Evolutionary conservation across 805 yeast species (phyloP).

Genomic region (Hyphopichia homilentoma): DNA sequence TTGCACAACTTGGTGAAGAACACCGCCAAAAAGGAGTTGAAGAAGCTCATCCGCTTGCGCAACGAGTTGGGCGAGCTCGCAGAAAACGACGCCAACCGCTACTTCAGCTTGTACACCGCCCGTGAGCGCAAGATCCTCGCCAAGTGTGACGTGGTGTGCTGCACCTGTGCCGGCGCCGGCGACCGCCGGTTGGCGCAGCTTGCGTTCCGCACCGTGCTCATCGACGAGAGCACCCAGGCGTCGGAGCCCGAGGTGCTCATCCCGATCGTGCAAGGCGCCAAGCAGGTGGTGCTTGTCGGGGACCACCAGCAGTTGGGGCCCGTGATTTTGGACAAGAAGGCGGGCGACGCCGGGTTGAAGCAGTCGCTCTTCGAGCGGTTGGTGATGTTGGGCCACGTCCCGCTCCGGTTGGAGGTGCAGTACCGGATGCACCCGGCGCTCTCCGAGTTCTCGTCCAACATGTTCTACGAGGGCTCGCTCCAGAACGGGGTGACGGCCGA

Average conservation of each 20-base stretch:
- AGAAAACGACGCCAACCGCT: slow-evolving; percentile 46
- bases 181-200: slow-evolving; percentile 56
- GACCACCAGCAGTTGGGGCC: slow-evolving; percentile 97
- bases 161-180: slow-evolving; percentile 92
- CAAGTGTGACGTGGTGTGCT: slow-evolving; percentile 74
- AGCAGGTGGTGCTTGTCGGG: slow-evolving; percentile 86
- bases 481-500: slow-evolving; percentile 88
- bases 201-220: slow-evolving; percentile 72
- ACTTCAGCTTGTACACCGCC: slow-evolving; percentile 36
- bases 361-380: slow-evolving; percentile 88
- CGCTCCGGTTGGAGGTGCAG: slow-evolving; percentile 85
- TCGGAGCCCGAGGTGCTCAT: slow-evolving; percentile 89
- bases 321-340: slow-evolving; percentile 73
- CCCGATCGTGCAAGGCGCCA: slow-evolving; percentile 85
- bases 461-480: slow-evolving; percentile 88
- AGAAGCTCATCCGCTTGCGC: slow-evolving; percentile 54
- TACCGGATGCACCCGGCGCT: slow-evolving; percentile 92
- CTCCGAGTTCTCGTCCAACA: slow-evolving; percentile 83
- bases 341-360: slow-evolving; percentile 80
- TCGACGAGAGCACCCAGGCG: slow-evolving; percentile 93
- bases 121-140: slow-evolving; percentile 50
- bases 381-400: slow-evolving; percentile 75
- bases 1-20: slow-evolving; percentile 50
- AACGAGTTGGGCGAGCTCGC: slow-evolving; percentile 69
- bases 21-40: slow-evolving; percentile 52